Base-by-base conservation (phyloP, 371 early-diverging fungal genomes). In the Haplosporangium sp. region DNA sequence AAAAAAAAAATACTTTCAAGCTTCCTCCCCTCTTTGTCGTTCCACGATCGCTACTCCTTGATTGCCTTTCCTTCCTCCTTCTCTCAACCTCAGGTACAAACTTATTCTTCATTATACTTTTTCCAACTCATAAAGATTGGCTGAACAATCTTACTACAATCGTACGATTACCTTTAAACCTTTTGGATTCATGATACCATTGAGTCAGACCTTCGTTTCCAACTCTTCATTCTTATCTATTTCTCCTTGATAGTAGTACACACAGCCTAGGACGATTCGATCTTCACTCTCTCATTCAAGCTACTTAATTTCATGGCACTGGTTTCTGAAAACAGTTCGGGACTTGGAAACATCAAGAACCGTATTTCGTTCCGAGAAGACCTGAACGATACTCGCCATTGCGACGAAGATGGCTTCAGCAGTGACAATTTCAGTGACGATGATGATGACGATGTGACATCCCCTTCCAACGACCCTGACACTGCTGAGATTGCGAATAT, bases 401-500 rank as follows among this genome's bases (percentile, higher is more conserved):
- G 67, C 19, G 58, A 72, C 40, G 57, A 65, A 2, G 67, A 68
- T 52, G 63, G 63, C 38, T 59, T 58, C 38, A 59, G 58, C 60
- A 67, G 60, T 42, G 65, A 69, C 35, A 66, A 69, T 39, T 63
- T 63, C n/a, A 69, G 61, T 65, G 63, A 58, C 27, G 60, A 67
- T 35, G 67, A 66, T 5, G 71, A 64, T 3, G 71, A 79, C 2
- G 79, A 77, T 15, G 77, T 69, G 27, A 62, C 55, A 19, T 66
- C 63, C 2, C 59, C 71, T 1, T 44, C 69, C 39, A 69, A 67
- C 39, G 75, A 79, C 39, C 74, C 79, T 1, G 79, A 77, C 13
- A 77, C 78, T n/a, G 71, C 74, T 38, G 79, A 78, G 50, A 74
- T 74, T 53, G 79, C 79, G 8, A 78, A 50, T 38, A 60, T 78